Base-by-base conservation (phyloP, 2,329 filamentous ascomycete genomes). In the Aspergillus ibericus region DNA sequence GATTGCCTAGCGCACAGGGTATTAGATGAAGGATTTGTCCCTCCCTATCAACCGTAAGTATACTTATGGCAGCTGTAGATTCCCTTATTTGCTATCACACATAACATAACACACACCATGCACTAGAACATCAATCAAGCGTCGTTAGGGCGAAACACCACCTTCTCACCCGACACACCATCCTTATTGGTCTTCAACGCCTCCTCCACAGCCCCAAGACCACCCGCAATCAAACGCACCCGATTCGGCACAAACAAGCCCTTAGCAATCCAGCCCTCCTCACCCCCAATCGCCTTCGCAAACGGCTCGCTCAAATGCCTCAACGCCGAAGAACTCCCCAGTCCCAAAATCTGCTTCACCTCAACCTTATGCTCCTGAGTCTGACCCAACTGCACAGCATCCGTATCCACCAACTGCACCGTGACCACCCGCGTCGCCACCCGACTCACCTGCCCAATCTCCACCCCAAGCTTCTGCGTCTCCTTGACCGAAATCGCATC, bases 241-340 rank as follows among this genome's bases (percentile, higher is more conserved):
- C 67, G 64, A 53, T 75, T 74, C 0, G 72, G 72, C 8, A 64
- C 57, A 29, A 69, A 69, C 5, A 68, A 53, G 4, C 70, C 71
- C 40, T 65, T 66, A 3, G 72, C 72, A 29, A 74, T 63, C 40
- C 64, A 74, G 1, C 38, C 38, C 13, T 42, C 16, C 48, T 22
- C 2, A 56, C 56, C 5, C 49, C 56, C 51, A 73, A 62, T 40
- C 59, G 48, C 50, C 65, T 20, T 64, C 32, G 63, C 56, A 55
- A 73, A 32, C 0, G 72, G 70, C 62, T 72, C 72, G 52, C 65
- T 72, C 35, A 74, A 48, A 42, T 72, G 62, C 12, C 69, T 63
- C 53, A 74, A 48, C 5, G 60, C 53, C 0, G 70, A 68, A 1
- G 35, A 59, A 29, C 68, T 71, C 0, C 72, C 72, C 8, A 73